These are phyloP conservation scores for Tetrahymena elliotti DNA, from an alignment of 73 alveolate species.

Conservation along the genomic window DNA sequence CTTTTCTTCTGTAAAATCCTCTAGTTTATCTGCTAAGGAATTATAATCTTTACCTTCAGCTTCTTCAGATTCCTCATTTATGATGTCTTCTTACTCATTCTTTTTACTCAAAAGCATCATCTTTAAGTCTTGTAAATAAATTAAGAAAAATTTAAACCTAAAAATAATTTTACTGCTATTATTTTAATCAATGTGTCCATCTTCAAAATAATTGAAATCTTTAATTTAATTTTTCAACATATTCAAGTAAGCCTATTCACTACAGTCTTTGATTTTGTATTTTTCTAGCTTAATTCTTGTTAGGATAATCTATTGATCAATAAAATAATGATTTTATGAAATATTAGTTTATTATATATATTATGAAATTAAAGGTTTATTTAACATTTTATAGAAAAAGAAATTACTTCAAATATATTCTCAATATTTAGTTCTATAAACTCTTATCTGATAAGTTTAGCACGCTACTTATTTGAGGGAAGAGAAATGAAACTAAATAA, in stretches of 20 bases:
- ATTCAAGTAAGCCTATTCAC: not conserved
- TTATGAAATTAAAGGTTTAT: too few relatives aligned
- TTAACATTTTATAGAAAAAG: not conserved
- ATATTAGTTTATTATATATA: too few relatives aligned
- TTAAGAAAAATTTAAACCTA: not conserved
- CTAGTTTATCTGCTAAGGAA: not conserved
- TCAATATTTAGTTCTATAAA: not conserved
- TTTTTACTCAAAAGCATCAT: not conserved
- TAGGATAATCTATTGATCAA: not conserved
- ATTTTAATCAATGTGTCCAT: not conserved
- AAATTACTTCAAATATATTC: not conserved
- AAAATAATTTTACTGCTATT: not conserved
- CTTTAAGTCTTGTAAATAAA: not conserved
- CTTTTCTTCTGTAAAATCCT: not conserved
- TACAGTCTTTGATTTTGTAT: not conserved
- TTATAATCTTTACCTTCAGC: not conserved
- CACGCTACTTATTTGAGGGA: not conserved
- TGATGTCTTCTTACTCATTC: not conserved
- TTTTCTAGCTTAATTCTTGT: not conserved
- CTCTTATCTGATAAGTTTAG: not conserved
- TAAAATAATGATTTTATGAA: too few relatives aligned
- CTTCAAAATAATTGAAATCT: not conserved
- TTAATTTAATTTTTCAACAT: not conserved
- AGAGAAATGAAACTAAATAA: not conserved
- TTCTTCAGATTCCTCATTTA: not conserved